Percentiles rank a stretch among this genome's conserved stretches.
Conservation (phyloP, 2,329 filamentous ascomycete species). For the Hymenoscyphus salicellus region DNA sequence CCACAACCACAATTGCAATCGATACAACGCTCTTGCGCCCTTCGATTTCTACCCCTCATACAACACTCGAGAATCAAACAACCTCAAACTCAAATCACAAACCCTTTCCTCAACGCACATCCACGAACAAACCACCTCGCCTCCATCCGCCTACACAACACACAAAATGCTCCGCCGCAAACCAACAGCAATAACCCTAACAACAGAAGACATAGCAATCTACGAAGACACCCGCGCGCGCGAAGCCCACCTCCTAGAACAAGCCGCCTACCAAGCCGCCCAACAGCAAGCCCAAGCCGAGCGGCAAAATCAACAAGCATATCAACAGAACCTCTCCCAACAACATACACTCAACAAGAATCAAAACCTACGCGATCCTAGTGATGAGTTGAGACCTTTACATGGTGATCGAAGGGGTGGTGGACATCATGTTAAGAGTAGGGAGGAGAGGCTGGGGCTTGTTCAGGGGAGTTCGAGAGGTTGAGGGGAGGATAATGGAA, state of each 20-base stretch:
- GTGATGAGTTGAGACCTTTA: constrained; percentile 21
- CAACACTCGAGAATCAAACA: too few relatives aligned
- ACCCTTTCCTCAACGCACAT: too few relatives aligned
- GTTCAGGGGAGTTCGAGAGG: constrained; percentile 26
- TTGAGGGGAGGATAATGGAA: too few relatives aligned
- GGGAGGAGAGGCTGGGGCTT: constrained; percentile 40
- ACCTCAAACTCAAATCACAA: too few relatives aligned
- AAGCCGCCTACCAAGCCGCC: constrained; percentile 27
- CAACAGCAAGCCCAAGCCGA: constrained; percentile 24
- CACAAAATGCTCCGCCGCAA: constrained; percentile 62
- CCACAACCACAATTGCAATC: neutral
- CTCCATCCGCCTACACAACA: neutral
- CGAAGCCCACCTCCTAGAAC: constrained; percentile 28
- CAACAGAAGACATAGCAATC: constrained; percentile 65
- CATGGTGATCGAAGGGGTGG: constrained; percentile 23
- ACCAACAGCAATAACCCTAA: constrained; percentile 65
- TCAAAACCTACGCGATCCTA: constrained; percentile 23
- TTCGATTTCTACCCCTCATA: too few relatives aligned
- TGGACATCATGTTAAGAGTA: constrained; percentile 29
- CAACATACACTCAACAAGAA: constrained; percentile 22
- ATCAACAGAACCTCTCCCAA: neutral
- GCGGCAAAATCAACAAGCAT: constrained; percentile 20
- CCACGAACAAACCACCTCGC: too few relatives aligned
- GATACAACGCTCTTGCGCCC: neutral
- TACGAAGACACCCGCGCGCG: constrained; percentile 63